These are phyloP conservation scores for Rosa chinensis DNA, from an alignment of 306 rosid species.

Conservation along the genomic window DNA sequence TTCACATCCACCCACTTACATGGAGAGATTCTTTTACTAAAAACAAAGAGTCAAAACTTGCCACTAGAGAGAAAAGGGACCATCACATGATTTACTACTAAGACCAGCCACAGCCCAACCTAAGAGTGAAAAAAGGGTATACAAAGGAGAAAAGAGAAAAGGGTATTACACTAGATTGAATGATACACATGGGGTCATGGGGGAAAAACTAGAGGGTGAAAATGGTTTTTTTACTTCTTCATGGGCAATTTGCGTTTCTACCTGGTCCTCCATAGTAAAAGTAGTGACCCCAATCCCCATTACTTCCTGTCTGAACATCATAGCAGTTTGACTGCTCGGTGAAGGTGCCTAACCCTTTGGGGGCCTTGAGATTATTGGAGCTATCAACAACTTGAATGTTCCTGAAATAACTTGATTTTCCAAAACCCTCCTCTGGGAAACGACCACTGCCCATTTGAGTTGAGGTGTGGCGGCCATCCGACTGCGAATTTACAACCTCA, in stretches of 20 bases:
- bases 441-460: conserved; percentile 97
- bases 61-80: conserved; percentile 50
- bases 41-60: conserved; percentile 73
- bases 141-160: conserved; percentile 37
- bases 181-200: conserved; percentile 47
- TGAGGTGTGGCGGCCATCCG: conserved; percentile 84
- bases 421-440: conserved; percentile 94
- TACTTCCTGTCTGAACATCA: conserved; percentile 88
- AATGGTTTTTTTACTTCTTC: conserved; percentile 19
- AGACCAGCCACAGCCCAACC: conserved; percentile 30
- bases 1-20: conserved; percentile 48
- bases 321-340: conserved; percentile 91
- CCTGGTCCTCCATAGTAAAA: conserved; percentile 99
- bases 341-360: conserved; percentile 79
- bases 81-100: conserved; percentile 23
- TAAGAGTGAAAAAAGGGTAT: conserved; percentile 30
- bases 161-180: conserved; percentile 43
- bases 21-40: conserved; percentile 63
- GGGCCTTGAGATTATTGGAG: conserved; percentile 92
- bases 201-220: conserved; percentile 4
- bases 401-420: conserved; percentile 87
- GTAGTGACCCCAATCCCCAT: conserved; percentile 98
- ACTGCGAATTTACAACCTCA: conserved; percentile 84
- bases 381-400: conserved; percentile 89
- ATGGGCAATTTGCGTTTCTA: conserved; percentile 71